Evolutionary conservation across 2,329 filamentous ascomycete genomes (phyloP).

Genomic region (Cytospora paraplurivora): DNA sequence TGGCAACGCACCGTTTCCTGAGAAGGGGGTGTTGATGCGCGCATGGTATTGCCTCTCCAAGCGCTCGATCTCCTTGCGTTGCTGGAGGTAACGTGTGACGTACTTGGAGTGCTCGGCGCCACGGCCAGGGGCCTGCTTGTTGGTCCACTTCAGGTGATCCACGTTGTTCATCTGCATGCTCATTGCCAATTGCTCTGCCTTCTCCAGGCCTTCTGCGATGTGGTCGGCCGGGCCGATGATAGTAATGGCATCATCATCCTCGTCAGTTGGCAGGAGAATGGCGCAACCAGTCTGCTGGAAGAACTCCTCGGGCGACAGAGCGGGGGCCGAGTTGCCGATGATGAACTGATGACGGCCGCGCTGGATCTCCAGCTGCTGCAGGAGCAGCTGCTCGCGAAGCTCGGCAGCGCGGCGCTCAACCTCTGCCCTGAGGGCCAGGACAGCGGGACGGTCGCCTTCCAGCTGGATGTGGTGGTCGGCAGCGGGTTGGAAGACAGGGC

Average conservation of each 20-base stretch:
- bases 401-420: conserved; percentile 79
- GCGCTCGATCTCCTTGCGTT: conserved; percentile 78
- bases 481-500: conserved; percentile 70
- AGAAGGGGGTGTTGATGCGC: conserved; percentile 81
- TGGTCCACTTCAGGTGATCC: conserved; percentile 59
- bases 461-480: conserved; percentile 81
- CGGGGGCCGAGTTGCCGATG: conserved; percentile 72
- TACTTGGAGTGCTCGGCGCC: conserved; percentile 79
- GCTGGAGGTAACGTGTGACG: conserved; percentile 82
- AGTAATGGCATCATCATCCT: conserved; percentile 81
- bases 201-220: conserved; percentile 75
- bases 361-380: conserved; percentile 81
- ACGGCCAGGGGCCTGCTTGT: conserved; percentile 67
- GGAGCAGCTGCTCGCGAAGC: conserved; percentile 72
- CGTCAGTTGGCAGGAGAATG: conserved; percentile 75
- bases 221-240: conserved; percentile 78
- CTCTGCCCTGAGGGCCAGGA: conserved; percentile 76
- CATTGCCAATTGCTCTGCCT: conserved; percentile 84
- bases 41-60: conserved; percentile 79
- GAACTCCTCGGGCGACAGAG: conserved; percentile 78
- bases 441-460: conserved; percentile 80
- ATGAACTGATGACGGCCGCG: conserved; percentile 93
- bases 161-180: conserved; percentile 83
- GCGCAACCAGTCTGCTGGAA: conserved; percentile 88
- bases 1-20: conserved; percentile 68